Conservation (phyloP, 2,329 filamentous ascomycete species). For the Grosmannia clavigera region DNA sequence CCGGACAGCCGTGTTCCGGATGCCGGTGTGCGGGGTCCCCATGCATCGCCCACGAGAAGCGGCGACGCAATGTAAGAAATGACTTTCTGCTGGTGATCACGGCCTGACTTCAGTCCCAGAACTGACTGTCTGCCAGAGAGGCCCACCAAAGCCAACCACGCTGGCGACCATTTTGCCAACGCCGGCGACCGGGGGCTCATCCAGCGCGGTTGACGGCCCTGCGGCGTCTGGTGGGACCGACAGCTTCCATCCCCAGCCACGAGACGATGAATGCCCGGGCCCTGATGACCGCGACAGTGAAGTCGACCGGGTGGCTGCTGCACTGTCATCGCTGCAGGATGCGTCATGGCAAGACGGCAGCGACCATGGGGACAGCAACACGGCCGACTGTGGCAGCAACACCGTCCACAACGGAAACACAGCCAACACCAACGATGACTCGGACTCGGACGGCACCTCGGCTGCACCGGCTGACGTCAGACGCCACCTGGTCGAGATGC, state of each 20-base stretch:
- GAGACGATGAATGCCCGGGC: too few species aligned
- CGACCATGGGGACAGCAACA: too few species aligned
- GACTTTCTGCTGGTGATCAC: background rate
- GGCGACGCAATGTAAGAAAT: conserved; percentile 8
- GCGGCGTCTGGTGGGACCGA: background rate
- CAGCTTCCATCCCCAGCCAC: background rate
- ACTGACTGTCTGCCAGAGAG: conserved; percentile 1
- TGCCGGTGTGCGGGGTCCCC: conserved; percentile 6
- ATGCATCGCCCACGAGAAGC: conserved; percentile 10
- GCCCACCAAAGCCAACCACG: conserved; percentile 2
- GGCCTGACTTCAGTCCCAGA: background rate
- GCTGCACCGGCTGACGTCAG: conserved; percentile 1
- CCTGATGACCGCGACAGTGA: background rate
- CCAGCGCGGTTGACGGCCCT: background rate
- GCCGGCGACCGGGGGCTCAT: background rate
- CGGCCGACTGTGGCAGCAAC: background rate
- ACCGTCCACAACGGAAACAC: too few species aligned
- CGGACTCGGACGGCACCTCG: background rate
- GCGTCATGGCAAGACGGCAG: too few species aligned
- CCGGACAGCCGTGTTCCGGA: conserved; percentile 5
- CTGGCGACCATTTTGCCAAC: conserved; percentile 6
- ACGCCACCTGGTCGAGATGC: conserved; percentile 9
- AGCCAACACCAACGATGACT: background rate
- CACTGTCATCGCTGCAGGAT: conserved; percentile 5
- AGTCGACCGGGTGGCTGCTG: conserved; percentile 6